Evolutionary conservation across 495 filamentous ascomycete genomes (phyloP).

Genomic region (Ascobolus immersus): DNA sequence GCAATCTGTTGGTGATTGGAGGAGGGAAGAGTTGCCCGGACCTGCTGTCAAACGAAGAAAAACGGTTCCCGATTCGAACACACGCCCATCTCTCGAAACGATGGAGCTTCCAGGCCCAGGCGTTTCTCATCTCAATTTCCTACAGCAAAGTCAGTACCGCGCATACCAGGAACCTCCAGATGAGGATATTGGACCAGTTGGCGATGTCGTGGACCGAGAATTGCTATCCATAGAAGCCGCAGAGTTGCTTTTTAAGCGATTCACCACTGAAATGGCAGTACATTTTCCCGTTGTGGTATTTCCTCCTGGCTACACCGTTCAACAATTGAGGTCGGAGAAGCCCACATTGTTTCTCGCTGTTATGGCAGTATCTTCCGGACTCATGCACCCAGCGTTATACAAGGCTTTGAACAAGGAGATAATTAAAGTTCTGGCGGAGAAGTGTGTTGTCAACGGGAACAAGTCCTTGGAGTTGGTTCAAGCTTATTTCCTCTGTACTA

Average conservation of each 20-base stretch:
- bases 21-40: no score
- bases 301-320: conserved; percentile 34
- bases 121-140: no score
- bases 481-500: conserved; percentile 39
- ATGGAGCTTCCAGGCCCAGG: no score
- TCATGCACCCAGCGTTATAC: conserved; percentile 34
- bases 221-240: conserved; percentile 39
- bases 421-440: conserved; percentile 46
- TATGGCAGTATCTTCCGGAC: conserved; percentile 38
- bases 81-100: no score
- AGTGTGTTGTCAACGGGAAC: conserved; percentile 45
- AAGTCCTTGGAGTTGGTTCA: conserved; percentile 77
- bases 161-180: no score
- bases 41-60: no score
- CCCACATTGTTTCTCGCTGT: conserved; percentile 65
- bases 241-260: conserved; percentile 38
- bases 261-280: conserved; percentile 37
- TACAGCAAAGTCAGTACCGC: no score
- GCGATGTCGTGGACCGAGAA: conserved; percentile 49
- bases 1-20: no score
- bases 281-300: conserved; percentile 66
- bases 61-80: no score
- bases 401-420: conserved; percentile 37
- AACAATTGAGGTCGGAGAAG: conserved; percentile 39
- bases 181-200: no score